A percentile compares a stretch with the other conserved stretches of the same genome.
These are phyloP conservation scores for Aspergillus flavus DNA, from an alignment of 2,329 filamentous ascomycete genomes.

Conservation along the genomic window DNA sequence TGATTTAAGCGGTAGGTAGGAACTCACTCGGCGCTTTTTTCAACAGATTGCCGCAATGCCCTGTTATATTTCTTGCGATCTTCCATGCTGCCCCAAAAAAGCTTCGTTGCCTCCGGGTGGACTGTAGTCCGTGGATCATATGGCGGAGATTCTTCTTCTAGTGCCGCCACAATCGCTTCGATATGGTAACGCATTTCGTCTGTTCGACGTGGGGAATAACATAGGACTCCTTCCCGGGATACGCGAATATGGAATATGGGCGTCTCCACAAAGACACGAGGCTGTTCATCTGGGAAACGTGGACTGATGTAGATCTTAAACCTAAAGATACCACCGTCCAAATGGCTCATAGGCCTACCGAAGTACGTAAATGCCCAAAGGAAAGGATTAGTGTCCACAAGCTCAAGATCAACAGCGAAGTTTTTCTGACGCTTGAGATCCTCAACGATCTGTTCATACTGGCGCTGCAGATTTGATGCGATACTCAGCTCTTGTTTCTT, in stretches of 20 bases:
- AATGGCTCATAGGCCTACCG: slow-evolving; percentile 86
- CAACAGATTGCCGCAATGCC: slow-evolving; percentile 75
- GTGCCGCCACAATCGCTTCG: slow-evolving; percentile 74
- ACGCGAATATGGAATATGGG: slow-evolving; percentile 87
- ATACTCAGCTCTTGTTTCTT: slow-evolving; percentile 71
- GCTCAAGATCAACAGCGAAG: slow-evolving; percentile 71
- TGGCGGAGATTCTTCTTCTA: slow-evolving; percentile 86
- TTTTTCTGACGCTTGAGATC: slow-evolving; percentile 71
- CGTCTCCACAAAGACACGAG: slow-evolving; percentile 78
- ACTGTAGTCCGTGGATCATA: slow-evolving; percentile 91
- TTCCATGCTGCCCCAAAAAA: slow-evolving; percentile 81
- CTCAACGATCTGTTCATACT: slow-evolving; percentile 80
- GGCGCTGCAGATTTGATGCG: slow-evolving; percentile 77
- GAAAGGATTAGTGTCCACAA: slow-evolving; percentile 84
- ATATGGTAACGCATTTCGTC: slow-evolving; percentile 85
- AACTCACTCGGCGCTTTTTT: slow-evolving; percentile 39
- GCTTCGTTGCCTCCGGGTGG: slow-evolving; percentile 78
- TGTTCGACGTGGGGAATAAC: slow-evolving; percentile 71
- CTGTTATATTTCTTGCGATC: slow-evolving; percentile 85
- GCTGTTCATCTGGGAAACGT: slow-evolving; percentile 84
- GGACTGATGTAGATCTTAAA: slow-evolving; percentile 80
- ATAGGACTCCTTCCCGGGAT: slow-evolving; percentile 75
- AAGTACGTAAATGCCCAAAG: slow-evolving; percentile 88
- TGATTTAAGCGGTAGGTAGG: neutral
- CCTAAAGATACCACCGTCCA: slow-evolving; percentile 87